These are phyloP conservation scores for Fusarium sp. DNA, from an alignment of 2,329 filamentous ascomycete species.

Conservation along the genomic window DNA sequence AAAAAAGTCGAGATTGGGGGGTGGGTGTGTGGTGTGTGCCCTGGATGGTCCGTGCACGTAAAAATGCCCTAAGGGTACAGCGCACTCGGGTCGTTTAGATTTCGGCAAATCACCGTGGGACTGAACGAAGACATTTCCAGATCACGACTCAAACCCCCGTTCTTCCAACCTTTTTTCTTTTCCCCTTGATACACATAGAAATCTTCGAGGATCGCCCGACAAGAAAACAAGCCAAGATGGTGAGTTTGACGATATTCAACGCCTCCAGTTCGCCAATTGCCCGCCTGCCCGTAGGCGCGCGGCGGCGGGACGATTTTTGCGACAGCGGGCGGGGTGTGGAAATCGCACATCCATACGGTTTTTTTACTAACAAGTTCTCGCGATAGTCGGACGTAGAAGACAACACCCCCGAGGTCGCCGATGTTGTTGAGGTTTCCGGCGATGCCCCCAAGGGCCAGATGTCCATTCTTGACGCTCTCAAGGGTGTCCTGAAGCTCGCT, in stretches of 20 bases:
- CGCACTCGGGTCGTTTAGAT: slow-evolving; percentile 47
- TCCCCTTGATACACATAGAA: slow-evolving; percentile 48
- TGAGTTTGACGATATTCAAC: slow-evolving; percentile 50
- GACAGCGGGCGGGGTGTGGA: slow-evolving; percentile 15
- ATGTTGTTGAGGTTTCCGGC: slow-evolving; percentile 95
- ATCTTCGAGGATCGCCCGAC: slow-evolving; percentile 75
- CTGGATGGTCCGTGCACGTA: slow-evolving; percentile 53
- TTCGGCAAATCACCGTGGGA: slow-evolving; percentile 51
- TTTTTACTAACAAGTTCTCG: slow-evolving; percentile 36
- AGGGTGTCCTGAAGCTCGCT: slow-evolving; percentile 97
- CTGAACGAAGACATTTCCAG: slow-evolving; percentile 45
- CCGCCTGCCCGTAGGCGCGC: slow-evolving; percentile 3
- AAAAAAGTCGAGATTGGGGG: slow-evolving; percentile 14
- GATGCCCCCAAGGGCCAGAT: slow-evolving; percentile 93
- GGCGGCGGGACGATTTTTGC: slow-evolving; percentile 13
- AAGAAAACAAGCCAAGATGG: slow-evolving; percentile 66
- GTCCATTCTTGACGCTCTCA: slow-evolving; percentile 97
- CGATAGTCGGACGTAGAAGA: slow-evolving; percentile 99
- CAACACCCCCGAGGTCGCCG: slow-evolving; percentile 82
- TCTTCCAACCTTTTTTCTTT: slow-evolving; percentile 36
- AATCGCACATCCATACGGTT: background rate
- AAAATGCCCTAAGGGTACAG: slow-evolving; percentile 54
- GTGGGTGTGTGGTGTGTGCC: slow-evolving; percentile 47
- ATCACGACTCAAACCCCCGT: slow-evolving; percentile 44
- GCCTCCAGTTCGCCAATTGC: slow-evolving; percentile 31